Conservation (phyloP, 2,329 filamentous ascomycete species). For the Cercospora nicotianae region DNA sequence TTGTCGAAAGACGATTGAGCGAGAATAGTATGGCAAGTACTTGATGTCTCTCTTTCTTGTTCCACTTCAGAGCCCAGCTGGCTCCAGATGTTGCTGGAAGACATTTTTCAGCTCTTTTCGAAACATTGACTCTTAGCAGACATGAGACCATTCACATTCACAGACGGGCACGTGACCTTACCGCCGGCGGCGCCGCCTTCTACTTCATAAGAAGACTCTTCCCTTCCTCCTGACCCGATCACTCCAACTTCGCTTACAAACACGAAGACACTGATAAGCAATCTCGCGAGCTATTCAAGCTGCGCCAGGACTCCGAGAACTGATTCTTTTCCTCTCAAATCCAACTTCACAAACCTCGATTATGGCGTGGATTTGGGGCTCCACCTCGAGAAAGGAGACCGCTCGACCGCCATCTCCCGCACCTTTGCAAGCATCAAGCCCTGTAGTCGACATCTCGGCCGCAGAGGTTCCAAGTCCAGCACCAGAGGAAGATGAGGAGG, state of each 20-base stretch:
- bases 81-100: background rate
- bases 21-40: background rate
- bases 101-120: background rate
- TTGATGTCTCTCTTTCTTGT: background rate
- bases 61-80: background rate
- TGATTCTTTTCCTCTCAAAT: no score
- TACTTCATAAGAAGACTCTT: background rate
- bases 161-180: background rate
- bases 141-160: background rate
- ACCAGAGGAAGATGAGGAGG: background rate
- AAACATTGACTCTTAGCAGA: background rate
- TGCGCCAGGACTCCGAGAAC: background rate
- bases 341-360: background rate
- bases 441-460: background rate
- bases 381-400: background rate
- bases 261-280: background rate
- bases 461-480: background rate
- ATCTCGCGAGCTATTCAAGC: background rate
- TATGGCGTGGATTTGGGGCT: background rate
- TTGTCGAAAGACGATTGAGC: background rate
- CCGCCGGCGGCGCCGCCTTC: no score
- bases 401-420: background rate
- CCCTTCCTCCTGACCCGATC: background rate
- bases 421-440: background rate
- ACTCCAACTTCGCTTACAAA: background rate